phyloP scores from a whole-genome alignment of 495 filamentous ascomycete genomes.

The Aspergillus incahuasiensis region DNA sequence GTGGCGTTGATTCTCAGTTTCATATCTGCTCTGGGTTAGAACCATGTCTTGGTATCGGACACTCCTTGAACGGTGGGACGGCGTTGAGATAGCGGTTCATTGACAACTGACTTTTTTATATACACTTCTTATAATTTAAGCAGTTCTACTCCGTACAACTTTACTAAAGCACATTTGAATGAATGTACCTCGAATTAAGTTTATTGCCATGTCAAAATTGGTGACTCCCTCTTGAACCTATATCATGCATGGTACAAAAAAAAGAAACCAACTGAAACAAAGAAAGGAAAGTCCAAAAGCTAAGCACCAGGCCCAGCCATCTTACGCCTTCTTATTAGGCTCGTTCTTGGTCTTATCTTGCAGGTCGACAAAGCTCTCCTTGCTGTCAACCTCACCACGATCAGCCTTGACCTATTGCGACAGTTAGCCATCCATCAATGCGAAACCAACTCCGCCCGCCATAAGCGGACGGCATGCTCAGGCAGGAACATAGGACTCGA shows the following conservation, averaged over 20 bases:
- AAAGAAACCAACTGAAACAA: not conserved
- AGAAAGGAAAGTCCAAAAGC: not conserved
- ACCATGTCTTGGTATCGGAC: not conserved
- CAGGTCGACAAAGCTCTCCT: conserved; percentile 44
- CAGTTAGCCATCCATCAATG: not conserved
- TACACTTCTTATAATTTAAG: not conserved
- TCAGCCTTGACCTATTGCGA: conserved; percentile 58
- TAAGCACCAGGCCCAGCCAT: not conserved
- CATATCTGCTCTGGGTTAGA: conserved; percentile 1
- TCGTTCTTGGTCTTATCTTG: conserved; percentile 46
- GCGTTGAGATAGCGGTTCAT: not conserved
- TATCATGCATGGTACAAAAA: not conserved
- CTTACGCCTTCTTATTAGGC: conserved; percentile 12
- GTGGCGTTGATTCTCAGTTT: conserved; percentile 8
- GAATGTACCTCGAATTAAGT: not conserved
- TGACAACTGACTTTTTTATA: not conserved
- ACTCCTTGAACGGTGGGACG: conserved; percentile 10
- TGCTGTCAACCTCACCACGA: conserved; percentile 47
- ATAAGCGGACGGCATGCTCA: too few species aligned
- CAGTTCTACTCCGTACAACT: not conserved
- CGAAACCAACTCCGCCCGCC: too few species aligned
- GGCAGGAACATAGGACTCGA: not conserved
- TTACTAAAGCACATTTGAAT: not conserved
- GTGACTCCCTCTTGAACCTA: not conserved
- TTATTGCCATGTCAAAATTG: not conserved